Evolutionary conservation across 2,329 filamentous ascomycete genomes (phyloP).

Genomic region (Beauveria varroae): DNA sequence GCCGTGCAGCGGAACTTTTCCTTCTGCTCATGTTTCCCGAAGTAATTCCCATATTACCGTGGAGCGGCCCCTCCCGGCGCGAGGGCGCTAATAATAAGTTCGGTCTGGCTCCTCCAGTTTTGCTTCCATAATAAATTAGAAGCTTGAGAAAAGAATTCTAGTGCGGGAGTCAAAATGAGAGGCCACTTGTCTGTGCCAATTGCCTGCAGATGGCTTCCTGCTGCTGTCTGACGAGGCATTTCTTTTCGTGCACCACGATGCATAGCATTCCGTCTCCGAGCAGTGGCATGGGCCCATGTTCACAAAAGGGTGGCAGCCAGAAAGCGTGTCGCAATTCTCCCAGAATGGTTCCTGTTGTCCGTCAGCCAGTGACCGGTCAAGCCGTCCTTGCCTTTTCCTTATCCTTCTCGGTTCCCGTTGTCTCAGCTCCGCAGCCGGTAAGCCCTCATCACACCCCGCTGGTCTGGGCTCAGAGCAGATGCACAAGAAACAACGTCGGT

Average conservation of each 20-base stretch:
- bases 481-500: background rate
- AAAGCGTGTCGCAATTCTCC: background rate
- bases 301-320: background rate
- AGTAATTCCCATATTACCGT: background rate
- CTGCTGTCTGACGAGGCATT: background rate
- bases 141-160: background rate
- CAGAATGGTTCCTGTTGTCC: background rate
- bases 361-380: background rate
- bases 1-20: background rate
- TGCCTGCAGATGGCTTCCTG: background rate
- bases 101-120: background rate
- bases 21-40: background rate
- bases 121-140: too few relatives aligned
- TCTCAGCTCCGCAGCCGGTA: background rate
- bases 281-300: background rate
- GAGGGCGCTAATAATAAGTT: background rate
- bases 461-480: background rate
- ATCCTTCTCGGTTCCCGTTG: background rate
- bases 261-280: background rate
- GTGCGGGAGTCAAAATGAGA: background rate
- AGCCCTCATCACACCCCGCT: background rate
- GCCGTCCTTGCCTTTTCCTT: background rate
- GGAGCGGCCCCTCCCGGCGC: background rate
- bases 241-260: background rate
- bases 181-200: background rate